phyloP scores from a whole-genome alignment of 306 rosid genomes.

The Betula pendula region DNA sequence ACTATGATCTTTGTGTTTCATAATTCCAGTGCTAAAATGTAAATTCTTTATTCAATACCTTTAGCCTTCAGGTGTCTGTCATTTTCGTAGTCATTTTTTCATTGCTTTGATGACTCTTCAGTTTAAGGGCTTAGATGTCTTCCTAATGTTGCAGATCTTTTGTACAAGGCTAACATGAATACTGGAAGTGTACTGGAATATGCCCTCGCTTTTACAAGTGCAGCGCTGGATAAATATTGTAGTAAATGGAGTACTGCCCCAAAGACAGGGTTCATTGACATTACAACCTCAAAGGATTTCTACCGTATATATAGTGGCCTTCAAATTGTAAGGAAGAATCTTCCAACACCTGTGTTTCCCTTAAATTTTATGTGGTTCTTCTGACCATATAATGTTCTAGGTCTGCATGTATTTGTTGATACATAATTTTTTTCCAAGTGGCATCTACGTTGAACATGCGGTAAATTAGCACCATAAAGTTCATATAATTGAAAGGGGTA shows the following conservation, averaged over 20 bases:
- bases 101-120: conserved; percentile 8
- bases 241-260: conserved; percentile 94
- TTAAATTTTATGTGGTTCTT: background rate
- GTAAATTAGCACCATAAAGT: background rate
- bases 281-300: conserved; percentile 92
- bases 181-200: conserved; percentile 95
- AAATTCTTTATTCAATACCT: background rate
- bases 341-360: conserved; percentile 6
- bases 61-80: background rate
- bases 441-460: background rate
- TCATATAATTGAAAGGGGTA: background rate
- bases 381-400: conserved; percentile 5
- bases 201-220: conserved; percentile 96
- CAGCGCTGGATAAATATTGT: conserved; percentile 92
- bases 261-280: conserved; percentile 95
- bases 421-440: background rate
- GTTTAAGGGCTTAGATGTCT: conserved; percentile 10
- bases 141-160: conserved; percentile 66
- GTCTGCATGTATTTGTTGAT: background rate
- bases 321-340: conserved; percentile 76
- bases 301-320: conserved; percentile 97
- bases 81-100: conserved; percentile 14
- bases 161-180: conserved; percentile 92
- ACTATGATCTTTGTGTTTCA: background rate
- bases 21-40: background rate